Percentiles rank a stretch among this genome's conserved stretches.
These are phyloP conservation scores for Alternaria arborescens DNA, from an alignment of 2,329 filamentous ascomycete genomes.

Conservation along the genomic window DNA sequence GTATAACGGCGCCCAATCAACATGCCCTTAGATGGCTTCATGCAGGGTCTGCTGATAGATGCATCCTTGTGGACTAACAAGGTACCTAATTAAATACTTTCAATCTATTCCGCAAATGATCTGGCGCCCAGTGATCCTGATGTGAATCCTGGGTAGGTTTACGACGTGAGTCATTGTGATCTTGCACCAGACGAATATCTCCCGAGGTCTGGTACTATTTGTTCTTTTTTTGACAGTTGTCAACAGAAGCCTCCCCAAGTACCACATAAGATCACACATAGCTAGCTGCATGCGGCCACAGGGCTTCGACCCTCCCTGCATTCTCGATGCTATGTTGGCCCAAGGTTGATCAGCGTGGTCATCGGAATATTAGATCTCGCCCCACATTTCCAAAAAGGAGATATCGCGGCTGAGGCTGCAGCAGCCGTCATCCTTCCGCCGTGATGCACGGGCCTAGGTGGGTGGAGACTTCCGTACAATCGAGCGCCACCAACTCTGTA, in stretches of 20 bases:
- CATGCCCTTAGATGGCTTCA: not conserved
- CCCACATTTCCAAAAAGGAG: conserved; percentile 1
- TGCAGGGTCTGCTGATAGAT: not conserved
- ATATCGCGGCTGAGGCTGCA: conserved; percentile 5
- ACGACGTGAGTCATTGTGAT: not conserved
- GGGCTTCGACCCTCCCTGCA: not conserved
- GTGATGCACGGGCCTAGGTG: not conserved
- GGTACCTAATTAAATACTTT: fast-evolving
- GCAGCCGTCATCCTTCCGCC: not conserved
- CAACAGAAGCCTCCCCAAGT: not conserved
- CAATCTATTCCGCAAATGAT: not conserved
- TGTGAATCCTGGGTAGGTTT: not conserved
- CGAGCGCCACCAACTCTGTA: not conserved
- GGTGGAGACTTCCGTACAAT: not conserved
- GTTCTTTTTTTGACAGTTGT: not conserved
- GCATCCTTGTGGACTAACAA: not conserved
- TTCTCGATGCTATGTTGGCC: not conserved
- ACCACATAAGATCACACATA: not conserved
- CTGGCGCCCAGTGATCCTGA: not conserved
- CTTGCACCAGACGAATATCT: not conserved
- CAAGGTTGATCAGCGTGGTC: not conserved
- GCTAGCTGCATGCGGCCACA: not conserved
- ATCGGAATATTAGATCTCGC: not conserved
- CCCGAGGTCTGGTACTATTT: not conserved
- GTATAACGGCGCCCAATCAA: not conserved